A percentile compares a stretch with the other conserved stretches of the same genome.
These are phyloP conservation scores for Chlorella sp. DNA, from an alignment of 139 green algal genomes.

Conservation along the genomic window DNA sequence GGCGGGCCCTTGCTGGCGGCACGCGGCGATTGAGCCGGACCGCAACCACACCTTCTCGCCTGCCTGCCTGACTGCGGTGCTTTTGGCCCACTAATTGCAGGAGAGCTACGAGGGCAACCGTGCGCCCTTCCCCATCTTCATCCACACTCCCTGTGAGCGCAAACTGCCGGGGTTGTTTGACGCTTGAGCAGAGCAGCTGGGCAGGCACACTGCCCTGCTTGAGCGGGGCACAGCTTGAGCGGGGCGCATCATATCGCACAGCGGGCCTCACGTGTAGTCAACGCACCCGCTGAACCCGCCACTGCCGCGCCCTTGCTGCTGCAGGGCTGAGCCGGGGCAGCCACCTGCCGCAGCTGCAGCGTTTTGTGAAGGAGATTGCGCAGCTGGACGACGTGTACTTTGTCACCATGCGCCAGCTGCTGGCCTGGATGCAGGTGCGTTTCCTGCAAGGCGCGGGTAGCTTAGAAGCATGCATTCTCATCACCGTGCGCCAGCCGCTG, in stretches of 20 bases:
- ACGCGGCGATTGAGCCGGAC: no score
- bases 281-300: no score
- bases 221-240: no score
- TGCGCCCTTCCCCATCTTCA: slow-evolving; percentile 22
- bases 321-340: background rate
- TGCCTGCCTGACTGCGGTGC: no score
- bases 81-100: background rate
- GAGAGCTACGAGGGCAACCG: slow-evolving; percentile 27
- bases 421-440: slow-evolving; percentile 36
- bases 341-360: background rate
- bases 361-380: background rate
- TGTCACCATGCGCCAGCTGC: slow-evolving; percentile 43
- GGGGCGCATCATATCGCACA: no score
- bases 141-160: slow-evolving; percentile 8
- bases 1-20: no score
- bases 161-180: background rate
- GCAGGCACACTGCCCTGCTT: no score
- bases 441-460: no score
- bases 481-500: slow-evolving; percentile 39
- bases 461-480: no score
- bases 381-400: slow-evolving; percentile 37
- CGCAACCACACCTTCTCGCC: no score
- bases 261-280: no score
- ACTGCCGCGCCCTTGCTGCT: no score
- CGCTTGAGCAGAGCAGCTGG: background rate